These are phyloP conservation scores for Podaxis sp. DNA, from an alignment of 768 basidiomycete species.

Conservation along the genomic window DNA sequence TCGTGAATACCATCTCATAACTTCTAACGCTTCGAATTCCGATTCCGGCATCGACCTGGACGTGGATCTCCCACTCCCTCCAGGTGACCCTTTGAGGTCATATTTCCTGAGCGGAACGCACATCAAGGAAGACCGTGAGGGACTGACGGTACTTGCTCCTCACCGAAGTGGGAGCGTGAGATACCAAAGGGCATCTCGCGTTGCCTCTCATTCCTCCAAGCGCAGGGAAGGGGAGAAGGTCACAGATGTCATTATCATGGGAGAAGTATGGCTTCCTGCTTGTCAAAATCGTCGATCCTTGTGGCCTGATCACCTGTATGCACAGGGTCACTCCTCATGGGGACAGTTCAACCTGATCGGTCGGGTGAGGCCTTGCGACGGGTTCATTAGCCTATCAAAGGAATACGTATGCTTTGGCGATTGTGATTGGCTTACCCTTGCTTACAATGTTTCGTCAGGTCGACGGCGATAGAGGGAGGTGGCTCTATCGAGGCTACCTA, in stretches of 20 bases:
- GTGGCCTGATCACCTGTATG: conserved; percentile 9
- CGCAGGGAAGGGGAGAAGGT: conserved; percentile 18
- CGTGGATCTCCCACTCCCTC: conserved; percentile 37
- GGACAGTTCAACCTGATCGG: conserved; percentile 82
- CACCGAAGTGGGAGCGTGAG: conserved; percentile 27
- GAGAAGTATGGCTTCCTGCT: conserved; percentile 51
- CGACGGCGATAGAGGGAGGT: conserved; percentile 73
- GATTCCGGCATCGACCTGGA: conserved; percentile 34
- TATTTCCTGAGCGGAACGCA: conserved; percentile 55
- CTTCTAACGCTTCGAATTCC: conserved; percentile 25
- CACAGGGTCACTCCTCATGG: conserved; percentile 88
- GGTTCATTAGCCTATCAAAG: conserved; percentile 78
- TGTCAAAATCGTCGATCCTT: not conserved
- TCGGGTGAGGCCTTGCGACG: conserved; percentile 78
- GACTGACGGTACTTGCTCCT: conserved; percentile 47
- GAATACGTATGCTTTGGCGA: conserved; percentile 61
- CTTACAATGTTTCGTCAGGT: conserved; percentile 35
- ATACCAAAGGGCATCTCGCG: conserved; percentile 28
- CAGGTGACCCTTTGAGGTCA: conserved; percentile 62
- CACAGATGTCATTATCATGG: conserved; percentile 65
- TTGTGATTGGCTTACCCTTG: conserved; percentile 11
- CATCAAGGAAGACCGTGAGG: conserved; percentile 45
- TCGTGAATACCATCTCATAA: conserved; percentile 65
- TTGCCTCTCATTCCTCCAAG: not conserved
- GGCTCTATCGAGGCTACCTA: conserved; percentile 85